These are phyloP conservation scores for Pichia sp. DNA, from an alignment of 1,139 yeast genomes.

Conservation along the genomic window DNA sequence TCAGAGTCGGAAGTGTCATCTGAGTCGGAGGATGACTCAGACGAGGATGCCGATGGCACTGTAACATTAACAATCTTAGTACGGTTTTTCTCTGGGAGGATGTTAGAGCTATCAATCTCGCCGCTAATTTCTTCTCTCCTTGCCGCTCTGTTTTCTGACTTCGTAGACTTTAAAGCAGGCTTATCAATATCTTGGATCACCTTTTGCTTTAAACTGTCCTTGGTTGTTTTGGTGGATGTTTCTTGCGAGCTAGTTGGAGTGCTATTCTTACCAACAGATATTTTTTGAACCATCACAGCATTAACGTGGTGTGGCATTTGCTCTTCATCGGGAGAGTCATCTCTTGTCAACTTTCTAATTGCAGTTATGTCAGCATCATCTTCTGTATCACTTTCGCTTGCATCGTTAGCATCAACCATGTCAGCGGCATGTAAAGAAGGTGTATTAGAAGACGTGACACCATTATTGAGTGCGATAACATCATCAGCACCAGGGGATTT, in stretches of 20 bases:
- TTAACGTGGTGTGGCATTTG: constrained; percentile 2
- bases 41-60: constrained; percentile 1
- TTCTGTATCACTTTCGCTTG: not conserved
- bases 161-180: too few relatives aligned
- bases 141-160: constrained; percentile 6
- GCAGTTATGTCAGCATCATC: constrained; percentile 5
- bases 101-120: constrained; percentile 15
- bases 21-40: constrained; percentile 1
- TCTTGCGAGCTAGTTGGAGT: not conserved
- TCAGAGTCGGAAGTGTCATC: constrained; percentile 1
- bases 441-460: too few relatives aligned
- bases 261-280: not conserved
- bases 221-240: not conserved
- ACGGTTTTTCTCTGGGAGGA: constrained; percentile 10
- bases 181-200: too few relatives aligned
- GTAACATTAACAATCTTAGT: not conserved
- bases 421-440: too few relatives aligned
- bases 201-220: not conserved
- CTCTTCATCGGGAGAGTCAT: constrained; percentile 11
- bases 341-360: constrained; percentile 8
- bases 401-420: too few relatives aligned
- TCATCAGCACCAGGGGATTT: too few relatives aligned
- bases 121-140: constrained; percentile 15
- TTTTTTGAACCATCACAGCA: constrained; percentile 8
- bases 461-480: too few relatives aligned